A percentile compares a stretch with the other conserved stretches of the same genome.
Conservation (phyloP, 2,329 filamentous ascomycete genomes). For the Colletotrichum chrysophilum region DNA sequence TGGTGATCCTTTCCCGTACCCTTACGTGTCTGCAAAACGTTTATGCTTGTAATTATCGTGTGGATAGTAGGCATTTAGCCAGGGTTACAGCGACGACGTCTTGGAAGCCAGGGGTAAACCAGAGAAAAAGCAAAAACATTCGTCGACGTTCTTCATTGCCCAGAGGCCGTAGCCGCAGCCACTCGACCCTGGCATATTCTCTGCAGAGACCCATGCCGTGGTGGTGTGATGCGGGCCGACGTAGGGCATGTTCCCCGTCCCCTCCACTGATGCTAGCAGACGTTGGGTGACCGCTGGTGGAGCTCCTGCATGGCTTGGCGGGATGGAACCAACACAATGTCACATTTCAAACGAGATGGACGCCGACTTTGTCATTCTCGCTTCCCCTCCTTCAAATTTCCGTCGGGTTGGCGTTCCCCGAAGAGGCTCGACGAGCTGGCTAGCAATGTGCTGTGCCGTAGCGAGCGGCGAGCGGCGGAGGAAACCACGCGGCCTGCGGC, state of each 20-base stretch:
- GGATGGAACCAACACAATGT: background rate
- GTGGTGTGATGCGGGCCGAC: conserved; percentile 1
- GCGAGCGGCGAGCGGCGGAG: background rate
- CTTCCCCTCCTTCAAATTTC: background rate
- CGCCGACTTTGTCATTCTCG: background rate
- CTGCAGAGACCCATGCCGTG: background rate
- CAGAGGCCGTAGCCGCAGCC: background rate
- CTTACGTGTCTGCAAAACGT: background rate
- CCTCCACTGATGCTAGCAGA: background rate
- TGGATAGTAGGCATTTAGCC: background rate
- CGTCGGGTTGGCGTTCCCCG: background rate
- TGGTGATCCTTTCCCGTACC: background rate
- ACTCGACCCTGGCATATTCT: background rate
- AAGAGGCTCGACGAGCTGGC: background rate
- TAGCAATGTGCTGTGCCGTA: background rate
- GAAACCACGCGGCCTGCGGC: background rate
- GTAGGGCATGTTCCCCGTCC: background rate
- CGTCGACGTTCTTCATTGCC: background rate
- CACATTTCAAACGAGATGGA: background rate
- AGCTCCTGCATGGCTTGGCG: background rate
- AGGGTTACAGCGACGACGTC: background rate
- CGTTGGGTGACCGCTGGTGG: background rate
- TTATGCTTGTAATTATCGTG: background rate
- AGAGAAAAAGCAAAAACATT: background rate
- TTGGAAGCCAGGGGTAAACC: background rate